Evolutionary conservation across 768 basidiomycete genomes (phyloP), one percentile per base, ranked within the genome.

Genomic region (Nevesoporus exiguus): DNA sequence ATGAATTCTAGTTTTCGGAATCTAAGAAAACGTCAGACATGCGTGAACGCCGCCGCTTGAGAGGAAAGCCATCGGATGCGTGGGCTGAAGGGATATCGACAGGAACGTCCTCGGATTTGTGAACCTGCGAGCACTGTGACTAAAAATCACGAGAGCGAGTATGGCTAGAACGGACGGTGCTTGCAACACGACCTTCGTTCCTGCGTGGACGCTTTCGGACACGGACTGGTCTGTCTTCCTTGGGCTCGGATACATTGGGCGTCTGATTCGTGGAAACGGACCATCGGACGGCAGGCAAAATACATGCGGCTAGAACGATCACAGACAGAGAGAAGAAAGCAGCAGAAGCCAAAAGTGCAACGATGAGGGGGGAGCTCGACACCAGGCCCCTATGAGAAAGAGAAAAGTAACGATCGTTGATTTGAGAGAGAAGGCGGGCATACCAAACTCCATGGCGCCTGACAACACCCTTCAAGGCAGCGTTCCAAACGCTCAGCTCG

Each of bases 391-490:
- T 91, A 56, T 17, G 14, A 41, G 47, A 19, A 54, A 36, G 55
- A 52, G 40, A 53, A 30, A n/a, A 47, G 46, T 37, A 22, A 37
- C 41, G 49, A 41, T 14, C 7, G 33, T 50, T 42, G 29, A 11
- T 37, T 29, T 5, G 27, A 51, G 47, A 21, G n/a, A 33, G 17
- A 34, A n/a, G 42, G 29, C 7, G 25, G 42, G 58, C 79, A 55
- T 64, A 89, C 91, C 87, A 80, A 40, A 92, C 70, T 33, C 91
- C 90, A 56, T 77, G 80, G 57, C 82, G 86, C 34, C 80, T 77
- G 29, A 88, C 79, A 19, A 73, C 70, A 9, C 90, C 90, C 51
- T 72, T 76, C 40, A 93, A 60, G 34, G 75, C 78, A 21, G 88
- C 86, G 21, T 80, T 75, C 29, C 79, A 63, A 9, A 93, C 81